phyloP scores from a whole-genome alignment of 768 basidiomycete genomes.

The Holtermanniella nyarrowii region DNA sequence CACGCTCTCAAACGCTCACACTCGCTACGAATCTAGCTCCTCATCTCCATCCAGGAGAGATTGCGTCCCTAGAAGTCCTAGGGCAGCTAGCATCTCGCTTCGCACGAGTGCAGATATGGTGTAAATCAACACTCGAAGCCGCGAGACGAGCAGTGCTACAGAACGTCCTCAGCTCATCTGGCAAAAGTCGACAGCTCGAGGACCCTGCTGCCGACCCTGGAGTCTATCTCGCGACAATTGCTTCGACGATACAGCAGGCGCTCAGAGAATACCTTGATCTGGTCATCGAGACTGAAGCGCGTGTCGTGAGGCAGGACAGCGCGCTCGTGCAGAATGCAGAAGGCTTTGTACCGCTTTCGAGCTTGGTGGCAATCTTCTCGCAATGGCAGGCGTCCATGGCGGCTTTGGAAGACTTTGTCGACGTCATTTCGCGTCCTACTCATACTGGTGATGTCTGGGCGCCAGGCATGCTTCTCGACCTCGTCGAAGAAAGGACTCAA shows the following conservation, averaged over 20 bases:
- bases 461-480: constrained; percentile 70
- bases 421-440: constrained; percentile 18
- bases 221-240: constrained; percentile 68
- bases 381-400: constrained; percentile 81
- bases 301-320: constrained; percentile 63
- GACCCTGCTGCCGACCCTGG: constrained; percentile 44
- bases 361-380: constrained; percentile 69
- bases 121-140: constrained; percentile 32
- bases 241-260: constrained; percentile 60
- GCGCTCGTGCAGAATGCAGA: constrained; percentile 62
- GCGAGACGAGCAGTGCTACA: constrained; percentile 14
- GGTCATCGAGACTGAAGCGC: constrained; percentile 69
- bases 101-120: constrained; percentile 55
- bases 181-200: not conserved
- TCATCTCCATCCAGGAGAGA: constrained; percentile 80
- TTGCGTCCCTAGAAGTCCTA: constrained; percentile 69
- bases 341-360: constrained; percentile 73
- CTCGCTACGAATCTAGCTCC: constrained; percentile 56
- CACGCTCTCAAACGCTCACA: constrained; percentile 12
- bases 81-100: constrained; percentile 66
- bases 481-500: constrained; percentile 59
- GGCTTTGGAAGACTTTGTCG: constrained; percentile 56
- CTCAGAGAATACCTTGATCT: constrained; percentile 71
- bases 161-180: constrained; percentile 1
- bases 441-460: constrained; percentile 47